Evolutionary conservation across 2,329 filamentous ascomycete genomes (phyloP).

Genomic region (Fusarium odoratissimum): DNA sequence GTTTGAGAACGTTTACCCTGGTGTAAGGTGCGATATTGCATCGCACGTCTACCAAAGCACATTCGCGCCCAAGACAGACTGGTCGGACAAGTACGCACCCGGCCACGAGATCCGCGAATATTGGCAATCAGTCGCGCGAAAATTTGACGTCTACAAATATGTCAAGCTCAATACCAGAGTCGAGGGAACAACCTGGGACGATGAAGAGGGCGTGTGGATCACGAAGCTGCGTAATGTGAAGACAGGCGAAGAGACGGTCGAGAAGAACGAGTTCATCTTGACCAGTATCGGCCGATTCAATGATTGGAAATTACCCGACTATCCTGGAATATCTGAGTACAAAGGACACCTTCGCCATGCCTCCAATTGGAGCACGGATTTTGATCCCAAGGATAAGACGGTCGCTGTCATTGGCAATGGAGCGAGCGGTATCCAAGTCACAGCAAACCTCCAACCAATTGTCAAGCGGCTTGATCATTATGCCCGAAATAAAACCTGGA

Average conservation of each 20-base stretch:
- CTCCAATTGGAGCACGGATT: constrained; percentile 67
- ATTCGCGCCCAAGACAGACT: constrained; percentile 75
- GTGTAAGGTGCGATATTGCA: constrained; percentile 75
- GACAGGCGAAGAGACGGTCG: constrained; percentile 53
- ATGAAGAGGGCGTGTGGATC: constrained; percentile 64
- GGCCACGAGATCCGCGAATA: constrained; percentile 76
- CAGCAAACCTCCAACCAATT: constrained; percentile 62
- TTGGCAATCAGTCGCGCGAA: constrained; percentile 70
- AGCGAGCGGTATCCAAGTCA: constrained; percentile 69
- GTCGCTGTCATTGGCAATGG: constrained; percentile 74
- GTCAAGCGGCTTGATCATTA: constrained; percentile 71
- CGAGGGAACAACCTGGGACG: constrained; percentile 66
- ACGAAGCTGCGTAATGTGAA: constrained; percentile 58
- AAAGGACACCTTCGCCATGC: constrained; percentile 69
- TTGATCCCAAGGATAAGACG: constrained; percentile 61
- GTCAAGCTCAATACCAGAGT: constrained; percentile 68
- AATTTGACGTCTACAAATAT: constrained; percentile 72
- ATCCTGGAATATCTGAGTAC: constrained; percentile 66
- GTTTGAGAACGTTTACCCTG: constrained; percentile 70
- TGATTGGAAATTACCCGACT: constrained; percentile 71
- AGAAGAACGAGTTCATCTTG: constrained; percentile 70
- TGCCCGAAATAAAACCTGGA: constrained; percentile 74
- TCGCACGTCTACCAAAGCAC: constrained; percentile 77
- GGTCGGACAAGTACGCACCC: constrained; percentile 75
- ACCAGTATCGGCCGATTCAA: constrained; percentile 75